Base-by-base conservation (phyloP, 2,329 filamentous ascomycete species). In the Nakataea oryzae region DNA sequence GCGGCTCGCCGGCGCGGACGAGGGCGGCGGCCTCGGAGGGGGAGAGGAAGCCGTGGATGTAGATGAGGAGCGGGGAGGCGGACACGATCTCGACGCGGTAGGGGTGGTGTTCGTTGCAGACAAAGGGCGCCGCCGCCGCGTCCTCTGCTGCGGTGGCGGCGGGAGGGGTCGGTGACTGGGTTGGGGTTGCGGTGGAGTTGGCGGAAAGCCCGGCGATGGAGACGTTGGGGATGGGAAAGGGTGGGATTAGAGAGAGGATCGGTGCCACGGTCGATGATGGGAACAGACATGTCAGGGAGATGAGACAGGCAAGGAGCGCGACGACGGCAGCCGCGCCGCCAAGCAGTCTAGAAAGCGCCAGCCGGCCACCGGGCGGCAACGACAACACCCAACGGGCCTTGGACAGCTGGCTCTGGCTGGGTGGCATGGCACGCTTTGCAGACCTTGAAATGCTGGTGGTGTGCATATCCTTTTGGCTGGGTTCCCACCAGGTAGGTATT, bases 11-110 rank as follows among this genome's bases (percentile, higher is more conserved):
- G 2, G 71, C 71, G 21, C 65, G 64, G 24, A 78, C 71, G 8
- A 78, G 69, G 3, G 71, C 69, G 0, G 68, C 61, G 50, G 73
- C 73, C 64, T 78, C 76, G 28, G 62, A 24, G 0, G 72, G 65
- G 2, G 70, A 65, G 54, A 78, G 67, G 68, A 78, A 75, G 61
- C 71, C 64, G 66, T 74, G 74, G 69, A 78, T 76, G 66, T 78
- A 78, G 63, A 78, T 74, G 11, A 78, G 69, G 1, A 78, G 68
- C 1, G 76, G 76, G 55, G 76, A 73, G 26, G 76, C 69, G 17
- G 75, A 78, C 54, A 78, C 69, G 55, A 78, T 71, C 61, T 76
- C 72, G 0, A 74, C 76, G 5, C 68, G 70, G 67, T 78, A 78
- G 17, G 67, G 62, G 26, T 74, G 71, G 1, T 68, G 60, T 13